Evolutionary conservation across 805 yeast species (phyloP).

Genomic region (Scheffersomyces ergatensis): DNA sequence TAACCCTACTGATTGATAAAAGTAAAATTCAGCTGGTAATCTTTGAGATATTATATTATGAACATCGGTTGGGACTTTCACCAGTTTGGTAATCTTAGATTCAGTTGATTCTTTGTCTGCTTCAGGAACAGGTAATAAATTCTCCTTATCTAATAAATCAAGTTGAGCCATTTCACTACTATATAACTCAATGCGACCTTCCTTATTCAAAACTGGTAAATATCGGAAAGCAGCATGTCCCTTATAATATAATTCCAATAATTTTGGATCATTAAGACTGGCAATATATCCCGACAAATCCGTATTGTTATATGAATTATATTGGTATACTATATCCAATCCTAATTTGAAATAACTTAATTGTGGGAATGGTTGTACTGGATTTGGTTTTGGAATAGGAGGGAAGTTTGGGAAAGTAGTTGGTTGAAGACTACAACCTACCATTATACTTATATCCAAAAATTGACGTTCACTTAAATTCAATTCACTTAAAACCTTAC

Average conservation of each 20-base stretch:
- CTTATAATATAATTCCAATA: slow-evolving; percentile 54
- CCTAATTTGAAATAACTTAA: slow-evolving; percentile 39
- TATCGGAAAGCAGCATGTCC: slow-evolving; percentile 68
- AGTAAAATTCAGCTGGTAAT: slow-evolving; percentile 81
- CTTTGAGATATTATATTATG: slow-evolving; percentile 82
- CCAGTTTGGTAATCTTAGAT: not conserved
- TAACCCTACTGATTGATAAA: slow-evolving; percentile 77
- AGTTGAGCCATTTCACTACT: slow-evolving; percentile 39
- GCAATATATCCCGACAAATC: slow-evolving; percentile 47
- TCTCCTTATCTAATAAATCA: slow-evolving; percentile 15
- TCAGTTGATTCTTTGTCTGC: slow-evolving; percentile 9
- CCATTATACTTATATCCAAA: slow-evolving; percentile 70
- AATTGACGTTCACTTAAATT: slow-evolving; percentile 63
- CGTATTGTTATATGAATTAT: slow-evolving; percentile 19
- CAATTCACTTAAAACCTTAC: slow-evolving; percentile 58
- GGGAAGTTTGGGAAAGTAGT: slow-evolving; percentile 54
- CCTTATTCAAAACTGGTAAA: slow-evolving; percentile 68
- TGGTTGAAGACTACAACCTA: slow-evolving; percentile 78
- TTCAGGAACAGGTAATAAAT: slow-evolving; percentile 6
- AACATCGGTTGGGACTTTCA: slow-evolving; percentile 68
- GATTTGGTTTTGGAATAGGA: slow-evolving; percentile 40
- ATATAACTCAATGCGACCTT: slow-evolving; percentile 68
- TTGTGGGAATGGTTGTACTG: slow-evolving; percentile 38
- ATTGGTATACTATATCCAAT: slow-evolving; percentile 36
- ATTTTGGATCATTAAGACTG: slow-evolving; percentile 42